A percentile compares a stretch with the other conserved stretches of the same genome.
Conservation (phyloP, 768 basidiomycete genomes). For the Lactifluus piperatus region DNA sequence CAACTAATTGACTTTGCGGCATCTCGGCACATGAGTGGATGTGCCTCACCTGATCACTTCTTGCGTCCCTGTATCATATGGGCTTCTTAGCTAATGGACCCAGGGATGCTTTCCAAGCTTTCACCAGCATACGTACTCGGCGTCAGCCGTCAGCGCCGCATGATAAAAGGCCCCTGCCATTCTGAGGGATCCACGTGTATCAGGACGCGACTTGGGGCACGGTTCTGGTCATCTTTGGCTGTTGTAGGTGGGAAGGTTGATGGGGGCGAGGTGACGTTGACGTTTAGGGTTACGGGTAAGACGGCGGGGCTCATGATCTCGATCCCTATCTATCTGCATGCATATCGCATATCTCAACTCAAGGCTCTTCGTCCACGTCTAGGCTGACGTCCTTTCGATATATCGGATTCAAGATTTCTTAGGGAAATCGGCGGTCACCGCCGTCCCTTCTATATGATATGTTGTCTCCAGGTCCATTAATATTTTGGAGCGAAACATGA, state of each 20-base stretch:
- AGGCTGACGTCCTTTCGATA: background rate
- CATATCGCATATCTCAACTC: background rate
- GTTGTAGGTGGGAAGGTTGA: background rate
- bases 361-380: background rate
- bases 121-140: background rate
- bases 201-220: background rate
- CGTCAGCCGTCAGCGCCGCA: background rate
- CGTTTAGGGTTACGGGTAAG: background rate
- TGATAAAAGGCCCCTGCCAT: background rate
- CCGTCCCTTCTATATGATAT: background rate
- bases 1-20: constrained; percentile 1
- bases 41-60: background rate
- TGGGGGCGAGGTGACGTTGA: background rate
- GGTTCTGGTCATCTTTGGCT: background rate
- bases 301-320: background rate
- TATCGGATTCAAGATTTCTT: background rate
- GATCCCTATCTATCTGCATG: background rate
- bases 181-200: background rate
- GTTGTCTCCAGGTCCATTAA: background rate
- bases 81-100: background rate
- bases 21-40: background rate
- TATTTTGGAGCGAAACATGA: background rate
- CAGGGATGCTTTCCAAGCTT: background rate
- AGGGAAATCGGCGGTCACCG: background rate
- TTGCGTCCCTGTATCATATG: background rate